Evolutionary conservation across 1,284 basidiomycete species (phyloP).

Genomic region (Volvariella volvacea): DNA sequence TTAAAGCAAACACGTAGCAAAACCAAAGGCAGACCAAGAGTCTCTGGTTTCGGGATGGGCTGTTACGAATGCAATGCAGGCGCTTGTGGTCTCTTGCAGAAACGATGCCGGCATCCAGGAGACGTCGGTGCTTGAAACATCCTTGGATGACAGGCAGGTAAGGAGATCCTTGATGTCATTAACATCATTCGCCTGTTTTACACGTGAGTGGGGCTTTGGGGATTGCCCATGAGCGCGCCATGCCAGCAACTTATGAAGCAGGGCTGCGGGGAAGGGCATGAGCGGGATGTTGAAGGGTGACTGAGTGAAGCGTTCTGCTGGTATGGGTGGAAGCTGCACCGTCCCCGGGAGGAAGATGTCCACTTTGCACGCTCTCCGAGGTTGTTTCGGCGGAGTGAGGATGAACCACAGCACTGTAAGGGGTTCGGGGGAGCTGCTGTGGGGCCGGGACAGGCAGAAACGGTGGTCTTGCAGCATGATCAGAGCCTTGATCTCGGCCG

Average conservation of each 20-base stretch:
- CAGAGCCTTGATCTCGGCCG: conserved; percentile 8
- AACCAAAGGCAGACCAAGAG: too few species aligned
- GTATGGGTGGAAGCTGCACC: conserved; percentile 9
- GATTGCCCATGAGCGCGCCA: conserved; percentile 10
- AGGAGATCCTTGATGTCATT: conserved; percentile 7
- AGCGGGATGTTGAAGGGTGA: conserved; percentile 7
- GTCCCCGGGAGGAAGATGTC: conserved; percentile 11
- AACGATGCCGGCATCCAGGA: conserved; percentile 1
- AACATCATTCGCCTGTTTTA: conserved; percentile 9
- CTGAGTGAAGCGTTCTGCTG: conserved; percentile 1
- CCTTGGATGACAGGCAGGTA: neutral
- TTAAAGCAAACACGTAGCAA: conserved; percentile 14
- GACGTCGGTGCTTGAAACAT: neutral
- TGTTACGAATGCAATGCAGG: conserved; percentile 7
- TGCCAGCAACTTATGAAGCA: conserved; percentile 11
- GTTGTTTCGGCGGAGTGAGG: neutral
- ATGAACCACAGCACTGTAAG: conserved; percentile 8
- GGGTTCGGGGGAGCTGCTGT: conserved; percentile 8
- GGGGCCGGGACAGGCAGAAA: conserved; percentile 1
- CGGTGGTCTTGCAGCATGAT: neutral
- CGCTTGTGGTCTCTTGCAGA: neutral
- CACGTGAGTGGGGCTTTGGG: neutral
- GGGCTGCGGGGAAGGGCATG: conserved; percentile 11
- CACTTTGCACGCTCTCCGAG: conserved; percentile 3
- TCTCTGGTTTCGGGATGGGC: too few species aligned